phyloP scores from a whole-genome alignment of 2,329 filamentous ascomycete genomes.

The Diplodia seriata region DNA sequence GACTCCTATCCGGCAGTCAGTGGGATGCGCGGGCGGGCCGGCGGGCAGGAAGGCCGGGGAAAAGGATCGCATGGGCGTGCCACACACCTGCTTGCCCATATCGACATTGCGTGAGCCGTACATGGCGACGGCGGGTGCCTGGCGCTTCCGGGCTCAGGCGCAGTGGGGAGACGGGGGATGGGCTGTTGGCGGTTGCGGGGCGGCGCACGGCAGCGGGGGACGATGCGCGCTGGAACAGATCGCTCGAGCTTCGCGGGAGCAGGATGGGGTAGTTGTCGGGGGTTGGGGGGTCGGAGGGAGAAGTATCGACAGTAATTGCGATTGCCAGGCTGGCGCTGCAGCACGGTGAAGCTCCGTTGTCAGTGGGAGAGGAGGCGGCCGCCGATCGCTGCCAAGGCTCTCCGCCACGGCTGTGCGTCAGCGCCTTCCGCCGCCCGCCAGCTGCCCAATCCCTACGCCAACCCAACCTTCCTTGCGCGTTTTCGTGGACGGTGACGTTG shows the following conservation, averaged over 20 bases:
- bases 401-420: conserved; percentile 30
- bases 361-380: conserved; percentile 20
- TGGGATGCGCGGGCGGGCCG: conserved; percentile 30
- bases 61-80: not conserved
- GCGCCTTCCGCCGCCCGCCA: conserved; percentile 21
- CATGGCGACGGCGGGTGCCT: conserved; percentile 33
- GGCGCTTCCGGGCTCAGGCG: conserved; percentile 30
- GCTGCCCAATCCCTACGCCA: conserved; percentile 15
- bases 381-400: conserved; percentile 25
- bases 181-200: conserved; percentile 15
- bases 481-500: conserved; percentile 32
- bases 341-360: conserved; percentile 30
- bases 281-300: conserved; percentile 6
- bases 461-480: conserved; percentile 21
- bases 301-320: conserved; percentile 19
- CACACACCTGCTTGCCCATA: conserved; percentile 63
- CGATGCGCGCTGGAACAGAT: not conserved
- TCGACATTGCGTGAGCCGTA: conserved; percentile 62
- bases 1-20: conserved; percentile 60
- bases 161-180: conserved; percentile 24
- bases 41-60: not conserved
- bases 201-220: conserved; percentile 1
- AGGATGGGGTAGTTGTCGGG: not conserved
- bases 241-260: conserved; percentile 3
- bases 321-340: conserved; percentile 24